Conservation (phyloP, 768 basidiomycete genomes). For the Leccinum pellstonianum region DNA sequence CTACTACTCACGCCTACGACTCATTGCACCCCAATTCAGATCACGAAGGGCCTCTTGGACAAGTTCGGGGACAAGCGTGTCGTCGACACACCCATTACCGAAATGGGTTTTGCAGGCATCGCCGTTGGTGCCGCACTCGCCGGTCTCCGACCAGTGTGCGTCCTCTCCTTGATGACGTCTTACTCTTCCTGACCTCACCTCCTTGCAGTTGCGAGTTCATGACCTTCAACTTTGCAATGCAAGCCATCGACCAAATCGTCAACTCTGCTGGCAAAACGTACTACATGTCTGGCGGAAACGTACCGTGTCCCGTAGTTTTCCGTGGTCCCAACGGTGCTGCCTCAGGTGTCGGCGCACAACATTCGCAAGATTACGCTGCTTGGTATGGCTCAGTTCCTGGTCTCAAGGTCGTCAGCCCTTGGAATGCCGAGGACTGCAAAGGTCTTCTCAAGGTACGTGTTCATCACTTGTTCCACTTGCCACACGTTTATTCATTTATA, state of each 20-base stretch:
- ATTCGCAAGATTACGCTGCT: slow-evolving; percentile 95
- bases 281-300: slow-evolving; percentile 99
- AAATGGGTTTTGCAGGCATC: slow-evolving; percentile 98
- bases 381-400: slow-evolving; percentile 95
- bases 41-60: slow-evolving; percentile 98
- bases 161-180: slow-evolving; percentile 4
- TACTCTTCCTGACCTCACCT: slow-evolving; percentile 9
- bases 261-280: slow-evolving; percentile 99
- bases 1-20: slow-evolving; percentile 3
- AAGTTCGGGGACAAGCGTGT: slow-evolving; percentile 99
- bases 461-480: not conserved
- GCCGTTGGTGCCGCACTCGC: slow-evolving; percentile 93
- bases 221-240: slow-evolving; percentile 99
- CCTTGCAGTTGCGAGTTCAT: slow-evolving; percentile 91
- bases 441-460: slow-evolving; percentile 85
- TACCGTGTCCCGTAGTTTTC: slow-evolving; percentile 98
- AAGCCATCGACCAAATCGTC: slow-evolving; percentile 99
- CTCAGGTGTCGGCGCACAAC: slow-evolving; percentile 93
- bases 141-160: slow-evolving; percentile 90
- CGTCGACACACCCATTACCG: slow-evolving; percentile 94
- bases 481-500: not conserved
- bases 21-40: slow-evolving; percentile 43
- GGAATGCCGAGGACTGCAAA: slow-evolving; percentile 99
- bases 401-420: slow-evolving; percentile 96
- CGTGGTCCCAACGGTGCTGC: slow-evolving; percentile 99